These are phyloP conservation scores for Suhomyces guaymorum DNA, from an alignment of 1,139 yeast species.

Conservation along the genomic window DNA sequence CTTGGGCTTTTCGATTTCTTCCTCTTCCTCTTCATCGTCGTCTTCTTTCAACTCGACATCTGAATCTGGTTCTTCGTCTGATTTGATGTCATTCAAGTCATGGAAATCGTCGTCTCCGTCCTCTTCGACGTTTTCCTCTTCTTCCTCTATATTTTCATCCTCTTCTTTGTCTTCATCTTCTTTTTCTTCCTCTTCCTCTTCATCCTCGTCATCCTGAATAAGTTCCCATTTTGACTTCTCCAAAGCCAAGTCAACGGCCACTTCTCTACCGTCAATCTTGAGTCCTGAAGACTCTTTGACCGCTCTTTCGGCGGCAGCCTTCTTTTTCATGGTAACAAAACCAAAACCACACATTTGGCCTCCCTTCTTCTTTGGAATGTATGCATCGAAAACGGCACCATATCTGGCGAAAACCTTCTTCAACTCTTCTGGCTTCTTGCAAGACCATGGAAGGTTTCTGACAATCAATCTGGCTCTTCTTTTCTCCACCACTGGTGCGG, in stretches of 20 bases:
- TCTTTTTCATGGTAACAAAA: constrained; percentile 85
- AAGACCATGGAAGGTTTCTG: constrained; percentile 95
- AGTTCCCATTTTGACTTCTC: constrained; percentile 81
- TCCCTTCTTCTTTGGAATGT: constrained; percentile 83
- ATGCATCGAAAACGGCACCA: constrained; percentile 88
- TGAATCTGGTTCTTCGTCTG: constrained; percentile 28
- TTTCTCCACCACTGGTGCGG: constrained; percentile 47
- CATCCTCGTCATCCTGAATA: constrained; percentile 37
- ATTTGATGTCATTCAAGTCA: constrained; percentile 23
- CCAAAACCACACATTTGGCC: constrained; percentile 96
- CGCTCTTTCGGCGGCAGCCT: constrained; percentile 77
- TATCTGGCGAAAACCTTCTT: constrained; percentile 69
- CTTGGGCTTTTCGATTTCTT: constrained; percentile 32
- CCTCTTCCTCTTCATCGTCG: constrained; percentile 21
- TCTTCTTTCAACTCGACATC: constrained; percentile 24
- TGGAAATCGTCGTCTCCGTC: constrained; percentile 27
- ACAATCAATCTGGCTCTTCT: constrained; percentile 83
- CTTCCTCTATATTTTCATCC: constrained; percentile 31
- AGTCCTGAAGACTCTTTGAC: constrained; percentile 71
- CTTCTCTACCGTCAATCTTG: constrained; percentile 86
- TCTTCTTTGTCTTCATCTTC: constrained; percentile 29
- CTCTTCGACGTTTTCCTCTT: constrained; percentile 38
- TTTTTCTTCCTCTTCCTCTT: constrained; percentile 29
- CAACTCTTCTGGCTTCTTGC: constrained; percentile 72
- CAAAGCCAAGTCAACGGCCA: constrained; percentile 91